phyloP scores from a whole-genome alignment of 139 green algal genomes.

The Ettlia oleoabundans region DNA sequence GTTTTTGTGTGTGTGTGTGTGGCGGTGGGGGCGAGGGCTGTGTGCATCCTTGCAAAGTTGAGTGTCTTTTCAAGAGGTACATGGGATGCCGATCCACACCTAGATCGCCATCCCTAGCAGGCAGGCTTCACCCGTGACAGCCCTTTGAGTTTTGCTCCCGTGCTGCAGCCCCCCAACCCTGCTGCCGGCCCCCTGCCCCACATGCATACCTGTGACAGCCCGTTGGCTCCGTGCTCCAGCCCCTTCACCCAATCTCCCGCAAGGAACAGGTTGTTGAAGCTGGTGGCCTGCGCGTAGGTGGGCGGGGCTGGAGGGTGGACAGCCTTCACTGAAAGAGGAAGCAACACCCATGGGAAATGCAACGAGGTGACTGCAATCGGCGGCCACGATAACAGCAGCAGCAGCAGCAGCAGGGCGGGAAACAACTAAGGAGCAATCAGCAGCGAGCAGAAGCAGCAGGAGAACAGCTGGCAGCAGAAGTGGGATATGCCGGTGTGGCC shows the following conservation, averaged over 20 bases:
- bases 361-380: too few species aligned
- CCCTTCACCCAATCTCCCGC: slow-evolving; percentile 90
- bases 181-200: not conserved
- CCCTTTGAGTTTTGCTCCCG: not conserved
- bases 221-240: slow-evolving; percentile 81
- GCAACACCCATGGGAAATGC: too few species aligned
- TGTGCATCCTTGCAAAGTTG: not conserved
- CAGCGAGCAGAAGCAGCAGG: too few species aligned
- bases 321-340: too few species aligned
- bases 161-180: not conserved
- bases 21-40: not conserved
- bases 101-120: not conserved
- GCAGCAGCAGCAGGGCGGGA: too few species aligned
- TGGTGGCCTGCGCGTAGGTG: slow-evolving; percentile 79
- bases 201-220: slow-evolving; percentile 68
- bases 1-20: slow-evolving; percentile 9
- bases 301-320: too few species aligned
- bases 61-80: too few species aligned
- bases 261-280: slow-evolving; percentile 76
- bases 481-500: too few species aligned
- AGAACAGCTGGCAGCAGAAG: not conserved
- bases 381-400: too few species aligned
- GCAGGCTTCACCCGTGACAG: not conserved
- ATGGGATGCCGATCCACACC: not conserved
- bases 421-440: too few species aligned